Evolutionary conservation across 2,329 filamentous ascomycete species (phyloP), one percentile per base, ranked within the genome.

Genomic region (Cladophialophora exuberans): DNA sequence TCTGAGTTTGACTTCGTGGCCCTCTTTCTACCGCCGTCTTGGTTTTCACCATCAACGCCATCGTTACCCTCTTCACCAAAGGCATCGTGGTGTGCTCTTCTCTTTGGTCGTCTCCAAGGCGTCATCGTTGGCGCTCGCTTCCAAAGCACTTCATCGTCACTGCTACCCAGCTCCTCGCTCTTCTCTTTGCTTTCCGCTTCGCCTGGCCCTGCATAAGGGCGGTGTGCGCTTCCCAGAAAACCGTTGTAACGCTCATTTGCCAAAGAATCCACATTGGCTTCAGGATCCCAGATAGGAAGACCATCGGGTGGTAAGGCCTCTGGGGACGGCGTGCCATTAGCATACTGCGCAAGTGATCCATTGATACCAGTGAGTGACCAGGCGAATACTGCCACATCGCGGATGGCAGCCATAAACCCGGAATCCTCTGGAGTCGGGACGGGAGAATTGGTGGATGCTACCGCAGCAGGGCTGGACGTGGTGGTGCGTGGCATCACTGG

Each of bases 371-470:
- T 83, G 9, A 93, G 73, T 1, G 86, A 87, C 89, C 89, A 95
- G 7, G 89, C 89, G 68, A 95, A 94, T n/a, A 94, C 87, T 1
- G 88, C 89, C 43, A 92, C 87, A 50, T 94, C 89, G 53, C 88
- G 85, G 62, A 95, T 95, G 2, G 86, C 87, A 51, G 81, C 79
- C 87, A 94, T 90, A 64, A 94, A 83, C 50, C 84, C 57, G n/a
- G 56, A 45, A 11, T 6, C 75, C 33, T 62, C 62, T 9, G 57
- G 71, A 3, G 67, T 61, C 23, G 75, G 72, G 20, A 71, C 65
- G 1, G 73, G 69, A 20, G 73, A 70, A 3, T 76, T 70, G 17
- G 73, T 69, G 2, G 76, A 70, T 11, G 69, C 63, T 33, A 54
- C 52, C 9, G 54, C 26, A 18, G 56, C 36, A 15, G 52, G 36